phyloP scores from a whole-genome alignment of 805 yeast species.

The Yarrowia sp. region DNA sequence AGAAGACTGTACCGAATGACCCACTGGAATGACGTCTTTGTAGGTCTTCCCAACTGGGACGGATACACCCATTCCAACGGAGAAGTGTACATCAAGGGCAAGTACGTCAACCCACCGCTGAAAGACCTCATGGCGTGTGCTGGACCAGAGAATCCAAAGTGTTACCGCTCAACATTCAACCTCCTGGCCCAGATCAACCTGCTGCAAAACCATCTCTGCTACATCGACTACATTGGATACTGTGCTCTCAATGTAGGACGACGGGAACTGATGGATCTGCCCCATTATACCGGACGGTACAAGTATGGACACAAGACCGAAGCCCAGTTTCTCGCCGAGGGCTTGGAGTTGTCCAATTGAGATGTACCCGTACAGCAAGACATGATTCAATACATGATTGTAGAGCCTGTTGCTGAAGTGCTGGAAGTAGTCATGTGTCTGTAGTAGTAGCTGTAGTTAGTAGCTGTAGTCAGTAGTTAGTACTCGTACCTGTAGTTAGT shows the following conservation, averaged over 20 bases:
- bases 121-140: neutral
- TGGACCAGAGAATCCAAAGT: neutral
- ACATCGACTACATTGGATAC: neutral
- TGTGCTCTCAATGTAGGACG: neutral
- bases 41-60: neutral
- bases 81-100: neutral
- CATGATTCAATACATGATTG: too few relatives aligned
- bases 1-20: constrained; percentile 4
- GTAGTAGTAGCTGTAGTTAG: too few relatives aligned
- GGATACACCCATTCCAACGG: neutral
- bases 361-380: neutral
- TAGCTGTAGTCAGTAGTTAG: too few relatives aligned
- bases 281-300: neutral
- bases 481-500: too few relatives aligned
- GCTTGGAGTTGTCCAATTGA: neutral
- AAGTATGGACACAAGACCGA: neutral
- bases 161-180: neutral
- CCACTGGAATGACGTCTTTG: constrained; percentile 9
- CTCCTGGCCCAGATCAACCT: neutral
- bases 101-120: neutral
- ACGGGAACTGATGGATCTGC: neutral
- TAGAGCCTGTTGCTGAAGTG: too few relatives aligned
- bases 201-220: neutral
- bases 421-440: too few relatives aligned
- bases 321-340: neutral